A percentile compares a stretch with the other conserved stretches of the same genome.
These are phyloP conservation scores for Eucalyptus paniculata DNA, from an alignment of 345 rosid species.

Conservation along the genomic window DNA sequence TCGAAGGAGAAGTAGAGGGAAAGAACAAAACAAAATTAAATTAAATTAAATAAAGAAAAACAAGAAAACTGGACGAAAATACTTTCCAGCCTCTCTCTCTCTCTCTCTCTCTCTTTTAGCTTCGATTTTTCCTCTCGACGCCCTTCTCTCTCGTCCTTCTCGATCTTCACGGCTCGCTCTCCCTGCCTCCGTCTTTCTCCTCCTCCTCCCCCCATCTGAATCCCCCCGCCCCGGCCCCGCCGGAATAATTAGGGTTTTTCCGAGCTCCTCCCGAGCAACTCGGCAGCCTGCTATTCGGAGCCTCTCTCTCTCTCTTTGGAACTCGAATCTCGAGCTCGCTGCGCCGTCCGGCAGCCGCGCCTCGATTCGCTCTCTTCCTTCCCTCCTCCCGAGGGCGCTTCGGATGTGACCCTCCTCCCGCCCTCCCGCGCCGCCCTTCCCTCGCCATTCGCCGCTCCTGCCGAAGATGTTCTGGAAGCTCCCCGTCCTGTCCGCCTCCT, in stretches of 20 bases:
- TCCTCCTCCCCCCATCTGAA: background rate
- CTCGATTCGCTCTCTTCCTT: background rate
- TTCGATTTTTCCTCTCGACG: background rate
- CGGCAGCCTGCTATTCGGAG: background rate
- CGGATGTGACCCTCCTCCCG: constrained; percentile 11
- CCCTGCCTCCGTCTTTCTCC: background rate
- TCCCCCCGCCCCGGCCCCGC: background rate
- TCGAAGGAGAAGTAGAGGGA: background rate
- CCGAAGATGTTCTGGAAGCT: constrained; percentile 91
- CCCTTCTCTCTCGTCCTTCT: background rate
- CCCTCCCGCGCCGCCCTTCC: background rate
- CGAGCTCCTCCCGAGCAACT: background rate
- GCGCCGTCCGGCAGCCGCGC: background rate
- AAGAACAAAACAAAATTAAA: background rate
- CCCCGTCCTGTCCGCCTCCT: constrained; percentile 73
- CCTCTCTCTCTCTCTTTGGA: background rate
- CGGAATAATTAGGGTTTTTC: background rate
- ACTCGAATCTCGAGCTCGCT: constrained; percentile 4
- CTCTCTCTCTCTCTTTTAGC: constrained; percentile 18
- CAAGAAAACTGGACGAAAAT: background rate
- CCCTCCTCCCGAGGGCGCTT: background rate
- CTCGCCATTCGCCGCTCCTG: background rate
- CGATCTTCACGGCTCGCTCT: constrained; percentile 20
- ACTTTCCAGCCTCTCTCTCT: background rate
- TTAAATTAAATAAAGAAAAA: background rate